A percentile compares a stretch with the other conserved stretches of the same genome.
phyloP scores from a whole-genome alignment of 1,139 yeast genomes.

The Candida tetrigidarum region DNA sequence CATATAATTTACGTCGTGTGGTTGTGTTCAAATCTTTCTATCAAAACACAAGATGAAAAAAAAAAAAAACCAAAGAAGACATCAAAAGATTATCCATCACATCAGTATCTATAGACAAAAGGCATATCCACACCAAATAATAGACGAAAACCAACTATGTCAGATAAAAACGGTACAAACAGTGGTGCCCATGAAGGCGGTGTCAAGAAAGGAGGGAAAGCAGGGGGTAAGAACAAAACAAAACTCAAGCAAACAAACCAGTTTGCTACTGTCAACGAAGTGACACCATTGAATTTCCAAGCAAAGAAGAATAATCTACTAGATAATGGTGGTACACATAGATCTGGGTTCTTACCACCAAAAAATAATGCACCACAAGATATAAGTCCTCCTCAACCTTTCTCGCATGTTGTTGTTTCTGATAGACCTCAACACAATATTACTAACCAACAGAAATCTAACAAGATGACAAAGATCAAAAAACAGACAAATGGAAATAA shows the following conservation, averaged over 20 bases:
- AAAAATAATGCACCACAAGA: not conserved
- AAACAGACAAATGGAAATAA: not conserved
- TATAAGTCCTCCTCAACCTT: no score
- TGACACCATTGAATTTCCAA: not conserved
- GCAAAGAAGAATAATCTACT: not conserved
- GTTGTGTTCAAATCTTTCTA: no score
- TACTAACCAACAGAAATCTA: constrained; percentile 3
- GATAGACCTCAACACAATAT: not conserved
- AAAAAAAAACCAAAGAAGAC: not conserved
- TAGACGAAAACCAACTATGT: no score
- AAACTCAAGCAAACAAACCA: no score
- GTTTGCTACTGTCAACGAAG: not conserved
- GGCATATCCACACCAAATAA: not conserved
- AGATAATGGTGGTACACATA: no score
- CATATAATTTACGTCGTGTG: no score
- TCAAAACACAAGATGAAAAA: no score
- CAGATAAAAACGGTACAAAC: not conserved
- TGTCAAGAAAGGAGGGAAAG: not conserved
- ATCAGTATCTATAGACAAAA: not conserved
- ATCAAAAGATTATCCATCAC: not conserved
- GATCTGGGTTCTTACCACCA: no score
- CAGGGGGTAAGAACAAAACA: not conserved
- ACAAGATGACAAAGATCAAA: not conserved
- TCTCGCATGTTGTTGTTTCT: no score
- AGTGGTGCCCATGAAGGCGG: not conserved